phyloP scores from a whole-genome alignment of 2,329 filamentous ascomycete genomes.

The Pseudocercospora eumusae region DNA sequence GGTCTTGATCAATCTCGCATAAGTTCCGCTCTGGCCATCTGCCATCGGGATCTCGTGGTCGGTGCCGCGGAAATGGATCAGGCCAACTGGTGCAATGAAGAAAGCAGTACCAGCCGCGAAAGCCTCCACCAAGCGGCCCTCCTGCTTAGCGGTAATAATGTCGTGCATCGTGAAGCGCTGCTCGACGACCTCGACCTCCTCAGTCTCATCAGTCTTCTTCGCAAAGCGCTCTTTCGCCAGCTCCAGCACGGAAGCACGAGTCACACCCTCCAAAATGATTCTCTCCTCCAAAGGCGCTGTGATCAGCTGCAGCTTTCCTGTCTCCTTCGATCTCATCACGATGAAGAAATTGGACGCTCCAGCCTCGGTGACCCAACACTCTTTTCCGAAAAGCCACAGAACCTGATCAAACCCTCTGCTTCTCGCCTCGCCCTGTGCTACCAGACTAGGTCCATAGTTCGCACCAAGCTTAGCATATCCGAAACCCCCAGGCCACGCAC shows the following conservation, averaged over 20 bases:
- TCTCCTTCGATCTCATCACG: slow-evolving; percentile 65
- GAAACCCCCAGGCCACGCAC: slow-evolving; percentile 91
- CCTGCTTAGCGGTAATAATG: slow-evolving; percentile 67
- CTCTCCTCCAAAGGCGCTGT: slow-evolving; percentile 78
- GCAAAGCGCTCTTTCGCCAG: slow-evolving; percentile 65
- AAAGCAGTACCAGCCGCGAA: slow-evolving; percentile 84
- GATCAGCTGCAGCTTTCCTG: slow-evolving; percentile 66
- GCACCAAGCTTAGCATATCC: slow-evolving; percentile 90
- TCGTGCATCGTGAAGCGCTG: slow-evolving; percentile 79
- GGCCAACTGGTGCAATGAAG: slow-evolving; percentile 51
- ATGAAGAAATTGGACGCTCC: slow-evolving; percentile 92
- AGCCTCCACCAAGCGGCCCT: slow-evolving; percentile 78
- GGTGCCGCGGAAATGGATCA: slow-evolving; percentile 50
- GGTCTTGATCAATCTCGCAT: slow-evolving; percentile 47
- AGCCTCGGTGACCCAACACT: slow-evolving; percentile 82
- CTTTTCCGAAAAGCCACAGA: slow-evolving; percentile 83
- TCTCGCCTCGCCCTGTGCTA: slow-evolving; percentile 74
- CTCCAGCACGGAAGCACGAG: slow-evolving; percentile 76
- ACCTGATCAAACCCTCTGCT: slow-evolving; percentile 80
- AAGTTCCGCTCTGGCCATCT: slow-evolving; percentile 45
- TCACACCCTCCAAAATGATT: slow-evolving; percentile 85
- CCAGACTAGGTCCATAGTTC: slow-evolving; percentile 84
- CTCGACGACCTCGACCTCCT: slow-evolving; percentile 70
- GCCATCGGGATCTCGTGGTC: slow-evolving; percentile 47
- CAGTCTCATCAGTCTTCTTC: slow-evolving; percentile 34